phyloP scores from a whole-genome alignment of 345 rosid species.

The Capsella bursapastoris region DNA sequence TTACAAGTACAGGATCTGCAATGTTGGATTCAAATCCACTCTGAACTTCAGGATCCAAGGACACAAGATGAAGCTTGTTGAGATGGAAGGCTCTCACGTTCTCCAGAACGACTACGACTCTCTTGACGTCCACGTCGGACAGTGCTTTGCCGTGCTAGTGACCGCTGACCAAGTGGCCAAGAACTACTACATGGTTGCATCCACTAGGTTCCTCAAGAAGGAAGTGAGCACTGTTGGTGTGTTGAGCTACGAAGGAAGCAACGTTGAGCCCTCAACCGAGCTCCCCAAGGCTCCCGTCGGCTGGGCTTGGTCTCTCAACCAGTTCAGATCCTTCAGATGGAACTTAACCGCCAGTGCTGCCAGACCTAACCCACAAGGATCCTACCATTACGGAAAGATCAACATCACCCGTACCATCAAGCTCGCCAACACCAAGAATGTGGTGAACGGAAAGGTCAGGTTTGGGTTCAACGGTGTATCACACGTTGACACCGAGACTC shows the following conservation, averaged over 20 bases:
- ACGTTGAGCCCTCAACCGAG: constrained; percentile 44
- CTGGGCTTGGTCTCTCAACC: constrained; percentile 83
- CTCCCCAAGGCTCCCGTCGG: constrained; percentile 62
- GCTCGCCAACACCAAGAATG: constrained; percentile 52
- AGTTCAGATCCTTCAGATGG: constrained; percentile 79
- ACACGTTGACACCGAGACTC: constrained; percentile 57
- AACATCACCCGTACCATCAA: constrained; percentile 73
- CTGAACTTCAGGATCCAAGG: constrained; percentile 74
- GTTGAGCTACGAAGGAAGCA: constrained; percentile 55
- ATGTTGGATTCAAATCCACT: constrained; percentile 59
- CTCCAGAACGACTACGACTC: constrained; percentile 71
- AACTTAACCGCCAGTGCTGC: constrained; percentile 79
- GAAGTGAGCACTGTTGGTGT: constrained; percentile 49
- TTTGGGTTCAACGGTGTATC: constrained; percentile 73
- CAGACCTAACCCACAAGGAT: constrained; percentile 85
- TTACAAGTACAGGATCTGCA: constrained; percentile 71
- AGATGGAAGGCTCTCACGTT: constrained; percentile 76
- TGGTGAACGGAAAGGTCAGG: constrained; percentile 57
- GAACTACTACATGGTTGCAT: constrained; percentile 68
- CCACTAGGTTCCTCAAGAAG: constrained; percentile 61
- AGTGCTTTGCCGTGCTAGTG: constrained; percentile 64
- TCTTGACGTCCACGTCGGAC: constrained; percentile 73
- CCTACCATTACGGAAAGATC: constrained; percentile 76
- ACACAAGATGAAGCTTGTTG: constrained; percentile 74
- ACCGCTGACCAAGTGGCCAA: constrained; percentile 59